Base-by-base conservation (phyloP, 345 rosid genomes). In the Cardamine occulta region DNA sequence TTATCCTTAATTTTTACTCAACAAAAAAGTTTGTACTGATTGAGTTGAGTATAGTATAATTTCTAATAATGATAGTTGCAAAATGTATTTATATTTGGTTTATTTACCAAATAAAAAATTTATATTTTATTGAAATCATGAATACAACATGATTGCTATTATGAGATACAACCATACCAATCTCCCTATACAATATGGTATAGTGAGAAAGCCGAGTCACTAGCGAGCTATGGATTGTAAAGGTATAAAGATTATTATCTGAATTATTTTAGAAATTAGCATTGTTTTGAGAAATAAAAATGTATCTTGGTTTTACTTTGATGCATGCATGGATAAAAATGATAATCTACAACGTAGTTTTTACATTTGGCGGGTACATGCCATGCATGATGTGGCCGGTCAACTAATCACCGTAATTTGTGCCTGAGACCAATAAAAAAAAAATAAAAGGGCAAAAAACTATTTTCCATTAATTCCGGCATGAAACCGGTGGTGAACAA, bases 1-100 rank as follows among this genome's bases (percentile, higher is more conserved):
- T 63, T 55, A 63, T 62, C 59, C 80, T 76, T 69, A 69, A 76
- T 69, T 51, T 69, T 76, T 70, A 70, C 80, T 76, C 80, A 62
- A 76, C 52, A 11, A 24, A 70, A 76, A 76, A 47, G 52, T 45
- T 37, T 44, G 44, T 45, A 70, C 28, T 76, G 75, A 70, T 70
- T 70, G 55, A 24, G 64, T 66, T 74, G 59, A 66, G 66, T 53
- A 55, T 53, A 21, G 40, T 53, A 47, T 55, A 76, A 45, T 62
- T 57, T 62, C 70, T 63, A 63, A 63, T 55, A 70, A 76, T 76
- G 52, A 63, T 32, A 76, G 39, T 57, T 24, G 23, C 23, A 40
- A 68, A 52, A 61, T 29, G 47, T 60, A 59, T 28, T 0, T 40
- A 67, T 59, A 61, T 49, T 8, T 44, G 49, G 49, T 6, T n/a